Conservation (phyloP, 1,284 basidiomycete genomes). For the Phellopilus nigrolimitatus region DNA sequence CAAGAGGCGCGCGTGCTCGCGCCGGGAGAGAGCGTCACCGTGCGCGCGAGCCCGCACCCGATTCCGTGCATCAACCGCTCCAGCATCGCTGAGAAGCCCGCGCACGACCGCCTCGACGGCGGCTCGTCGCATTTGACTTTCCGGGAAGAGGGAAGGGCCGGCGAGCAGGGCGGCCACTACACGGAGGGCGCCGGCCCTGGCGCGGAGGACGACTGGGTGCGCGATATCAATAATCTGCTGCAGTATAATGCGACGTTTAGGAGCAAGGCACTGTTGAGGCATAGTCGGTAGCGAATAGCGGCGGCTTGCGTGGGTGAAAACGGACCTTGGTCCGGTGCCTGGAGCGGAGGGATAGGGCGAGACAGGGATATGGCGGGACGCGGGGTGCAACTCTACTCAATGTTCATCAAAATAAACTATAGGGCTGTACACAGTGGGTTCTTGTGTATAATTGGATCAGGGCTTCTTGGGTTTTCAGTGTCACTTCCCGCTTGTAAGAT, state of each 20-base stretch:
- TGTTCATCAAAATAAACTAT: too few species aligned
- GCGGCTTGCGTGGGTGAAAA: neutral
- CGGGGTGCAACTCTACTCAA: too few species aligned
- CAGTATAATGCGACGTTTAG: constrained; percentile 91
- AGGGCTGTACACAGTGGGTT: too few species aligned
- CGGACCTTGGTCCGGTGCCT: neutral
- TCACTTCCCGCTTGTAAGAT: too few species aligned
- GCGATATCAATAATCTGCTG: constrained; percentile 90
- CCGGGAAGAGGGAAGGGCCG: too few species aligned
- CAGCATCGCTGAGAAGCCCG: constrained; percentile 54
- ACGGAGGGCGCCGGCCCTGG: constrained; percentile 48
- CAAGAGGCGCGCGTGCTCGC: constrained; percentile 75
- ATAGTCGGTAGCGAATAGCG: constrained; percentile 39
- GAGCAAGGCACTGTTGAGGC: constrained; percentile 75
- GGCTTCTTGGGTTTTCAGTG: too few species aligned
- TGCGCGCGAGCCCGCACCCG: constrained; percentile 82
- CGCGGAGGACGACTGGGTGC: constrained; percentile 91
- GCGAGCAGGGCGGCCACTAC: too few species aligned
- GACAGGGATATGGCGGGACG: neutral
- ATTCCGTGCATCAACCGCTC: constrained; percentile 91
- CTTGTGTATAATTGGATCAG: too few species aligned
- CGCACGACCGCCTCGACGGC: constrained; percentile 30
- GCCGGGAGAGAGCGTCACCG: constrained; percentile 81
- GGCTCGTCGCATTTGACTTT: constrained; percentile 20
- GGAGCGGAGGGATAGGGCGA: neutral